These are phyloP conservation scores for Neoconidiobolus thromboides DNA, from an alignment of 371 early-diverging fungal species.

Conservation along the genomic window DNA sequence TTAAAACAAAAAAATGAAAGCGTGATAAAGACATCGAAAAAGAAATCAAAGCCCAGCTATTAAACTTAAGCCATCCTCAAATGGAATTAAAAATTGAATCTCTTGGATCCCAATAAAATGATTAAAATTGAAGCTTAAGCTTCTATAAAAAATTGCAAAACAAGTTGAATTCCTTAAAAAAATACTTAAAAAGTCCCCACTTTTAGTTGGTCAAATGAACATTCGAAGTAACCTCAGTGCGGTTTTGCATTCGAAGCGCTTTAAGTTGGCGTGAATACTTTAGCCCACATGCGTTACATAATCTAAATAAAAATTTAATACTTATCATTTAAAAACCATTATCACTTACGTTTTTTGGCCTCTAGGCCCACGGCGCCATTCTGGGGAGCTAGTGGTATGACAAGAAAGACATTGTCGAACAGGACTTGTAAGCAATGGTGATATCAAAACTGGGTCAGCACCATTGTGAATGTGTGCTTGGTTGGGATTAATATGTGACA, in stretches of 20 bases:
- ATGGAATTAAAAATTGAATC: too few relatives aligned
- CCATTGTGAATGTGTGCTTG: background rate
- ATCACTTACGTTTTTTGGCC: conserved; percentile 31
- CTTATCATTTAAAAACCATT: background rate
- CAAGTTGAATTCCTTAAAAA: too few relatives aligned
- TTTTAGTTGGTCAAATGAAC: too few relatives aligned
- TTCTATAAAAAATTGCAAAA: too few relatives aligned
- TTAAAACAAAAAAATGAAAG: too few relatives aligned
- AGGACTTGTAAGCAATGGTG: background rate
- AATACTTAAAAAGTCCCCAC: background rate
- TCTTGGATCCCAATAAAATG: too few relatives aligned
- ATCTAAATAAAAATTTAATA: conserved; percentile 9
- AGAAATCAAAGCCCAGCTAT: too few relatives aligned
- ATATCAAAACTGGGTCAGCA: background rate
- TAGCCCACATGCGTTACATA: conserved; percentile 58
- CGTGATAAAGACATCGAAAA: too few relatives aligned
- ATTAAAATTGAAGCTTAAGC: too few relatives aligned
- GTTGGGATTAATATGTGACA: too few relatives aligned
- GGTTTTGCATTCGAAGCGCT: background rate
- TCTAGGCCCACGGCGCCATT: conserved; percentile 52
- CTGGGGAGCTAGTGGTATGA: conserved; percentile 41
- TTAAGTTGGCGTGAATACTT: conserved; percentile 28
- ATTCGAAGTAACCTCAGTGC: too few relatives aligned
- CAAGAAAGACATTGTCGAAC: conserved; percentile 14
- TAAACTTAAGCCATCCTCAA: too few relatives aligned